Evolutionary conservation across 768 basidiomycete species (phyloP), one percentile per base, ranked within the genome.

Genomic region (Phlebiopsis flavidoalba): DNA sequence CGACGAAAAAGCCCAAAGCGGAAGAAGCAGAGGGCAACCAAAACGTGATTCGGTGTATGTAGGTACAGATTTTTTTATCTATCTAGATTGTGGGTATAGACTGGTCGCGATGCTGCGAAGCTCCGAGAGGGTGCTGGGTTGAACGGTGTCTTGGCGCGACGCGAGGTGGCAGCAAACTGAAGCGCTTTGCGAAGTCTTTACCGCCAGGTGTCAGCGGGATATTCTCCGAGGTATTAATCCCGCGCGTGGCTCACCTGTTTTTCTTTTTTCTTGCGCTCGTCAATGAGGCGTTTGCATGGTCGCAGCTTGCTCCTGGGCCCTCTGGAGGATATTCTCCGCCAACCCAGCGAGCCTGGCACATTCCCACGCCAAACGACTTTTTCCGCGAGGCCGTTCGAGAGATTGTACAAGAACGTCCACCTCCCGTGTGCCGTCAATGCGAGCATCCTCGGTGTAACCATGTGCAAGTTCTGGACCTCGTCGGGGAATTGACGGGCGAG

Each of bases 341-440:
- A 98, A 70, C 8, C 88, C 89, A 0, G 96, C 96, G 24, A 98
- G 80, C 48, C 93, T 83, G 8, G 87, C 94, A 71, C 94, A 96
- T 77, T 96, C 95, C n/a, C 8, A 97, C 86, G 11, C 95, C 95
- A 69, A 95, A 98, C 0, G 92, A 94, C 67, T 88, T 88, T n/a
- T 78, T 80, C 76, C 3, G 93, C 88, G 37, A 93, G 76, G 11
- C 95, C 94, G 7, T 76, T 73, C 0, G 82, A 80, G 21, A 98
- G 76, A 33, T 76, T 80, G 73, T 96, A 99, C 33, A 97, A 74
- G 74, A 98, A 99, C 5, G 88, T 90, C n/a, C 46, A 99, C 88
- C 53, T 89, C 85, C 22, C 88, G 80, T 22, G 80, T 80, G 6
- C 93, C 90, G 69, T 91, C 87, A 63, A 89, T 78, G 3, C 86